Conservation (phyloP, 1,284 basidiomycete species). For the Mixia osmundae region DNA sequence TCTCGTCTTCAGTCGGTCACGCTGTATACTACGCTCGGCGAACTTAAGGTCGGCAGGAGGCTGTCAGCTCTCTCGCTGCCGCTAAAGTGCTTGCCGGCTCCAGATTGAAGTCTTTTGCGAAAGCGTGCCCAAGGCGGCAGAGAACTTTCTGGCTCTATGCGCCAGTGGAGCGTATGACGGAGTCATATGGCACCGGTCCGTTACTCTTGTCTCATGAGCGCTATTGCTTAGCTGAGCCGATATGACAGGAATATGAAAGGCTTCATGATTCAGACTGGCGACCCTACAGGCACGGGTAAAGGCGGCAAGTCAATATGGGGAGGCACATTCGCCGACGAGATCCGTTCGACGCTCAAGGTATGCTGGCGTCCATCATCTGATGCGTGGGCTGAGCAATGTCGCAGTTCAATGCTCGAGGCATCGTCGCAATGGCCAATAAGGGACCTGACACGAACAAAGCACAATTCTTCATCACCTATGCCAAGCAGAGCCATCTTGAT, state of each 20-base stretch:
- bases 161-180: constrained; percentile 71
- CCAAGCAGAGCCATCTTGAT: constrained; percentile 75
- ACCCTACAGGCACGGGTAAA: constrained; percentile 26
- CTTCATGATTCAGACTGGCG: constrained; percentile 61
- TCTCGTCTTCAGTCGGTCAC: constrained; percentile 2
- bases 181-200: constrained; percentile 53
- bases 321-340: constrained; percentile 64
- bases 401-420: constrained; percentile 79
- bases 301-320: constrained; percentile 34
- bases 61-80: too few species aligned
- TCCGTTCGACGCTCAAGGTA: constrained; percentile 74
- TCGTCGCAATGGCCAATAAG: constrained; percentile 92
- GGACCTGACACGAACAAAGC: constrained; percentile 73
- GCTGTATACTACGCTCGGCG: constrained; percentile 1
- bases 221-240: too few species aligned
- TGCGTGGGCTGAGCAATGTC: background rate
- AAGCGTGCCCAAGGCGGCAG: constrained; percentile 73
- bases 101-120: constrained; percentile 96
- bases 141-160: constrained; percentile 90
- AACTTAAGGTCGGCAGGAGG: background rate
- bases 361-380: constrained; percentile 9
- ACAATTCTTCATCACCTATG: constrained; percentile 81
- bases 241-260: constrained; percentile 66
- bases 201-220: background rate
- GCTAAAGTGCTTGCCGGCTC: background rate